A percentile compares a stretch with the other conserved stretches of the same genome.
These are phyloP conservation scores for Apiospora aurea DNA, from an alignment of 2,329 filamentous ascomycete species.

Conservation along the genomic window DNA sequence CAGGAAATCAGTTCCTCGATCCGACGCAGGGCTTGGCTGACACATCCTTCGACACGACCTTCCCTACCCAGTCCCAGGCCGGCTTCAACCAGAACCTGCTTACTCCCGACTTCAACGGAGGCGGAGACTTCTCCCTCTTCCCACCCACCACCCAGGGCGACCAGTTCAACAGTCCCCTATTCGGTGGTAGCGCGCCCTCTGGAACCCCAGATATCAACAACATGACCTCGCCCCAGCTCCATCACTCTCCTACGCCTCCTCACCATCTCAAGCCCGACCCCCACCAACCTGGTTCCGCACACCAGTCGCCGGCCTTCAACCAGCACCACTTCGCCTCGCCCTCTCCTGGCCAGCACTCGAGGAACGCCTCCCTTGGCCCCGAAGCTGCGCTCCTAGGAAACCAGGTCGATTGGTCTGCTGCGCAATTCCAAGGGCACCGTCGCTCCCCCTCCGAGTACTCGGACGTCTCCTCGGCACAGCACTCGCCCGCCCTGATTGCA, in stretches of 20 bases:
- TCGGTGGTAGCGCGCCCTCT: constrained; percentile 56
- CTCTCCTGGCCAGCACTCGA: constrained; percentile 56
- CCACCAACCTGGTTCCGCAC: constrained; percentile 57
- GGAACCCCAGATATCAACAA: constrained; percentile 56
- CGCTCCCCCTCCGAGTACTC: constrained; percentile 90
- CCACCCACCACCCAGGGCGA: constrained; percentile 61
- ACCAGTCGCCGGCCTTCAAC: constrained; percentile 65
- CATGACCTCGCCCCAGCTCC: constrained; percentile 62
- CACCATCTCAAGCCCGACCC: constrained; percentile 61
- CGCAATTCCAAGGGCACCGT: constrained; percentile 80
- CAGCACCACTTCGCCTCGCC: constrained; percentile 61
- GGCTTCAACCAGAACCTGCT: constrained; percentile 56
- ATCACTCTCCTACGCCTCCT: constrained; percentile 64
- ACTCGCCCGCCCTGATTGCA: constrained; percentile 81
- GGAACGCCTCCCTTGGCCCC: constrained; percentile 63
- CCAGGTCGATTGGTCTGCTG: constrained; percentile 63
- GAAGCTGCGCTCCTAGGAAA: constrained; percentile 62
- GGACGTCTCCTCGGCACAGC: constrained; percentile 85
- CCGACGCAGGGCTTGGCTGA: constrained; percentile 51
- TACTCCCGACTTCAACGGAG: constrained; percentile 56
- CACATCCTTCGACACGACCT: constrained; percentile 44
- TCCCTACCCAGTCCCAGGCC: constrained; percentile 51
- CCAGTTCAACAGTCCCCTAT: constrained; percentile 66
- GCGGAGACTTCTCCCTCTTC: constrained; percentile 70
- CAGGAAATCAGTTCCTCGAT: constrained; percentile 56